Percentiles rank a stretch among this genome's conserved stretches.
These are phyloP conservation scores for Apostasia shenzhenica DNA, from an alignment of 106 monocot species.

Conservation along the genomic window DNA sequence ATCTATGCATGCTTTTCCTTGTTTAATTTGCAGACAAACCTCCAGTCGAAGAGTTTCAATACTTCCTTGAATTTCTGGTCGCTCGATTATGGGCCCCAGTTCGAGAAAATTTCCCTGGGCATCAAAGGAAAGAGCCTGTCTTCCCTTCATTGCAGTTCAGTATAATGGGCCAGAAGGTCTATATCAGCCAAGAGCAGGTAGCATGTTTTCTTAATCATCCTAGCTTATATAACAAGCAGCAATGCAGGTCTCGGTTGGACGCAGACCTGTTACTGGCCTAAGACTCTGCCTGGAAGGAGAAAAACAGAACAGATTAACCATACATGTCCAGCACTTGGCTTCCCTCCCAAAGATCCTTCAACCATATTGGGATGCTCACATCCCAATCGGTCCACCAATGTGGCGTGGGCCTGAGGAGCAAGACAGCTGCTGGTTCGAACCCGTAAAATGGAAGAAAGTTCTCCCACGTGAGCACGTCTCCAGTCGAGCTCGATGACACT, in stretches of 20 bases:
- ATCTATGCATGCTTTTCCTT: background rate
- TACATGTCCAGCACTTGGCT: conserved; percentile 58
- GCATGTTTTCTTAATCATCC: background rate
- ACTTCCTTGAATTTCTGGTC: conserved; percentile 86
- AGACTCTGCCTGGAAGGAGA: conserved; percentile 58
- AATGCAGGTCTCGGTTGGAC: conserved; percentile 61
- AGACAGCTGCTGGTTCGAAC: conserved; percentile 84
- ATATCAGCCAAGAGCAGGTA: conserved; percentile 94
- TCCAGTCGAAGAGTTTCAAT: conserved; percentile 72
- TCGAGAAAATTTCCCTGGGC: conserved; percentile 46
- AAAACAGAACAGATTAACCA: conserved; percentile 56
- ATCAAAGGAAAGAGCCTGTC: conserved; percentile 77
- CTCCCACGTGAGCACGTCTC: conserved; percentile 76
- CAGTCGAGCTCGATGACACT: conserved; percentile 54
- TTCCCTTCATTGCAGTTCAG: conserved; percentile 90
- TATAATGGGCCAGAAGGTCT: conserved; percentile 81
- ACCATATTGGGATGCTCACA: conserved; percentile 60
- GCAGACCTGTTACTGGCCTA: conserved; percentile 69
- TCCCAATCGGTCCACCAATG: conserved; percentile 67
- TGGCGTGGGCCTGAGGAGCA: conserved; percentile 93
- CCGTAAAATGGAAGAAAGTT: conserved; percentile 88
- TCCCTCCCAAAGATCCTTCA: conserved; percentile 72
- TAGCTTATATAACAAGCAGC: background rate
- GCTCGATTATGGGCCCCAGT: conserved; percentile 75
- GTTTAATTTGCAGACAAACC: conserved; percentile 59